Conservation (phyloP, 2,329 filamentous ascomycete genomes). For the Trichophyton benhamiae region DNA sequence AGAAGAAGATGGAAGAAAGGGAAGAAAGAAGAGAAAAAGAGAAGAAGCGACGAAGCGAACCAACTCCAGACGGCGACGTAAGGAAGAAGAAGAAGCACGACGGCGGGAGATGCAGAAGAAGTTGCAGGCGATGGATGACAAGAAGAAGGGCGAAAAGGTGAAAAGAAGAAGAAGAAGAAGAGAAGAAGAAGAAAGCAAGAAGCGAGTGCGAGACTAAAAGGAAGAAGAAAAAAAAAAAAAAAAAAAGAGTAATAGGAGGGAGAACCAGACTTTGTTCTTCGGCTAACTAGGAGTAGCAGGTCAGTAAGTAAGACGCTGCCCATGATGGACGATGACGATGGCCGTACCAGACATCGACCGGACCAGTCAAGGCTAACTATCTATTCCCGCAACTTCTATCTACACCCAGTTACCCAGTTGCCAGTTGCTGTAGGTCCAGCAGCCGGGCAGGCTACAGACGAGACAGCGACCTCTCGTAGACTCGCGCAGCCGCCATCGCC, state of each 20-base stretch:
- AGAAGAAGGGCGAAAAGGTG: too few relatives aligned
- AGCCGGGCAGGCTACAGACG: background rate
- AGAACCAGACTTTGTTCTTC: background rate
- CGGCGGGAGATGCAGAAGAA: background rate
- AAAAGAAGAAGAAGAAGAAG: background rate
- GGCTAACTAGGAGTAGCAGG: background rate
- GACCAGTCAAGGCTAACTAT: too few relatives aligned
- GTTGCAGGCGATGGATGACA: background rate
- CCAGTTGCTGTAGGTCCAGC: too few relatives aligned
- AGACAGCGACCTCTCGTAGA: slow-evolving; percentile 57
- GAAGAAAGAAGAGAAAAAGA: background rate
- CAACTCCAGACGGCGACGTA: too few relatives aligned
- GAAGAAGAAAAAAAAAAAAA: background rate
- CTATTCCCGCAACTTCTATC: too few relatives aligned
- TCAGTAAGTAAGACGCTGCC: too few relatives aligned
- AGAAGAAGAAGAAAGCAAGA: too few relatives aligned
- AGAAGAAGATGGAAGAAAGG: background rate
- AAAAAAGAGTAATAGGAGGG: background rate
- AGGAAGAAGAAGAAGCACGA: background rate
- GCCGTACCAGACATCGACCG: background rate
- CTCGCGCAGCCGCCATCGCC: slow-evolving; percentile 58
- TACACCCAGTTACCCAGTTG: too few relatives aligned
- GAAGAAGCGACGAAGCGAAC: background rate
- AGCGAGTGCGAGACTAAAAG: too few relatives aligned
- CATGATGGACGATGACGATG: background rate